Evolutionary conservation across 805 yeast genomes (phyloP).

Genomic region (Candida nemodendra): DNA sequence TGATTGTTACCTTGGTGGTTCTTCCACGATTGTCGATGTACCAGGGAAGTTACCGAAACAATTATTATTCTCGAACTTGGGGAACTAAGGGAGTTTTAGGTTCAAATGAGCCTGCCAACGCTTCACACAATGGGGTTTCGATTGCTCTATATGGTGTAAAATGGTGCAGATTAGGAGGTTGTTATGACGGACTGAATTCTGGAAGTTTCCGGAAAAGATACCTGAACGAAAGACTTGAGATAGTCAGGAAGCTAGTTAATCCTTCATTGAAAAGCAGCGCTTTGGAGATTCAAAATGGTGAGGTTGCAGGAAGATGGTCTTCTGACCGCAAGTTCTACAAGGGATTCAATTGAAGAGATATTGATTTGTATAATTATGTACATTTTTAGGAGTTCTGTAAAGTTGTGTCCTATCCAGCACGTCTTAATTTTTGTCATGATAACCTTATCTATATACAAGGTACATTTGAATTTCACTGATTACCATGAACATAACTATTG

Average conservation of each 20-base stretch:
- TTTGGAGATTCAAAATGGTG: conserved; percentile 7
- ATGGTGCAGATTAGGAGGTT: conserved; percentile 39
- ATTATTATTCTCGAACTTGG: conserved; percentile 79
- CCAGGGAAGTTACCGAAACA: conserved; percentile 63
- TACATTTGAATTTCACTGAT: no score
- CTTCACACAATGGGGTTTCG: conserved; percentile 77
- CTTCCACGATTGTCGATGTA: conserved; percentile 71
- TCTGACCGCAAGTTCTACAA: conserved; percentile 16
- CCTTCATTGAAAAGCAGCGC: conserved; percentile 6
- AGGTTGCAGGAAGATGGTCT: conserved; percentile 13
- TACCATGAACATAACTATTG: no score
- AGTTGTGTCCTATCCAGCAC: no score
- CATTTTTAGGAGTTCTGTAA: no score
- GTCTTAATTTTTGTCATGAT: no score
- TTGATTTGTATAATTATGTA: no score
- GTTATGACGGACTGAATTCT: conserved; percentile 17
- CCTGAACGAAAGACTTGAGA: conserved; percentile 24
- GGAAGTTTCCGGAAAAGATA: conserved; percentile 21
- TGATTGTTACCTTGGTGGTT: conserved; percentile 56
- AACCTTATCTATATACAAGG: no score
- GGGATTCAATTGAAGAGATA: conserved; percentile 8
- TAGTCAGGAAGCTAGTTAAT: neutral
- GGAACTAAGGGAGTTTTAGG: conserved; percentile 20
- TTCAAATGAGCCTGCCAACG: conserved; percentile 1
- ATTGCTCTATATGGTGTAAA: conserved; percentile 56